Conservation (phyloP, 2,329 filamentous ascomycete species). For the Delphinella strobiligena region DNA sequence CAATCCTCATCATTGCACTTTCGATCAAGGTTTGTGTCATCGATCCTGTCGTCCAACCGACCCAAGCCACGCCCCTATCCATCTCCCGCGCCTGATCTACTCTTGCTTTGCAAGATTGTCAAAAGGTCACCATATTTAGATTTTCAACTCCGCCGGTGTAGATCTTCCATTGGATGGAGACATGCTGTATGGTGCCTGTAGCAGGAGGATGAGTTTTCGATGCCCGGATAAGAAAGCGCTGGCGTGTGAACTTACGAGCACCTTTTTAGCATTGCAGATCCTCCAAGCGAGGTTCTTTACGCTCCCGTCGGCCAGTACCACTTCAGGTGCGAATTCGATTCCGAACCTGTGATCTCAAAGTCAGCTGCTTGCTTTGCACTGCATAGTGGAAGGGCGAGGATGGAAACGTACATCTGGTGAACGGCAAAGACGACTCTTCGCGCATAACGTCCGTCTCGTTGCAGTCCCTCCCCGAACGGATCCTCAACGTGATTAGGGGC, state of each 20-base stretch:
- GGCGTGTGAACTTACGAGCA: slow-evolving; percentile 52
- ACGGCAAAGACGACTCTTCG: slow-evolving; percentile 88
- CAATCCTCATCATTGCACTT: no score
- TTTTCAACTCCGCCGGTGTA: slow-evolving; percentile 13
- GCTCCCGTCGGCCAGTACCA: slow-evolving; percentile 84
- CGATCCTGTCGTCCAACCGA: no score
- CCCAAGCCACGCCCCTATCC: no score
- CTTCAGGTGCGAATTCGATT: slow-evolving; percentile 85
- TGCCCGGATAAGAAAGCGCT: neutral
- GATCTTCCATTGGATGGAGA: slow-evolving; percentile 26
- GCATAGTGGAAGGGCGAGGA: neutral
- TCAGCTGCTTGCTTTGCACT: neutral
- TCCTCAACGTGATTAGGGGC: slow-evolving; percentile 72
- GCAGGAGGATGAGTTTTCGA: neutral
- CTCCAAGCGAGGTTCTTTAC: slow-evolving; percentile 87
- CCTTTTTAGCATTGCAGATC: slow-evolving; percentile 90
- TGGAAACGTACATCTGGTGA: slow-evolving; percentile 63
- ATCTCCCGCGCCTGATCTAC: no score
- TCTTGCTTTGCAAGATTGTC: no score
- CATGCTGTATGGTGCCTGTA: slow-evolving; percentile 37
- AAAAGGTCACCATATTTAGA: no score
- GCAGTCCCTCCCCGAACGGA: slow-evolving; percentile 71
- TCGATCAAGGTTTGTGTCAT: no score
- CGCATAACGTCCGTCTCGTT: slow-evolving; percentile 79
- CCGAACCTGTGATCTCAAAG: slow-evolving; percentile 48